A percentile compares a stretch with the other conserved stretches of the same genome.
Evolutionary conservation across 768 basidiomycete species (phyloP).

Genomic region (Russula olivacea): DNA sequence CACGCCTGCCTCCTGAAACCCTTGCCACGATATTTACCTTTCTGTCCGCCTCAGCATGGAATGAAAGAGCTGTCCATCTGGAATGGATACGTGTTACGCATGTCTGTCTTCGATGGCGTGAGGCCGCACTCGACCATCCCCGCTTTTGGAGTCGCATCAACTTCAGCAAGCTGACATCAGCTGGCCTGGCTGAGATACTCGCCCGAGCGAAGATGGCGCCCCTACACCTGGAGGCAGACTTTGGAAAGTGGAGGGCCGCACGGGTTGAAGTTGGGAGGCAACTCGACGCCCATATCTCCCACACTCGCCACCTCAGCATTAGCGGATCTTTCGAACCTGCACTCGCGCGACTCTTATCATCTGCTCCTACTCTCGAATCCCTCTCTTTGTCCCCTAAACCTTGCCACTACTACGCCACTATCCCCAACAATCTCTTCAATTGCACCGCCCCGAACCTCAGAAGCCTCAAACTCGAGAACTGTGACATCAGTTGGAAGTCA

Average conservation of each 20-base stretch:
- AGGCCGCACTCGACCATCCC: slow-evolving; percentile 12
- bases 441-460: not conserved
- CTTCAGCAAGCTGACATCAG: not conserved
- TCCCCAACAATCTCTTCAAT: not conserved
- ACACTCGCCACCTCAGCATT: slow-evolving; percentile 1
- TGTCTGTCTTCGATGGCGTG: slow-evolving; percentile 21
- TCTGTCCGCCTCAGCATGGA: not conserved
- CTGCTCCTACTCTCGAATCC: not conserved
- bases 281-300: slow-evolving; percentile 7
- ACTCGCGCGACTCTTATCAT: not conserved
- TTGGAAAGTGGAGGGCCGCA: too few species aligned
- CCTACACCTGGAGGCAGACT: not conserved
- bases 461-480: not conserved
- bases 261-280: not conserved
- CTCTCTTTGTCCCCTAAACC: not conserved
- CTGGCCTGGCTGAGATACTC: not conserved
- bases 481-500: slow-evolving; percentile 1
- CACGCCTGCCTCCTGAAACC: slow-evolving; percentile 6
- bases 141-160: slow-evolving; percentile 12
- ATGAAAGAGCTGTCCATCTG: not conserved
- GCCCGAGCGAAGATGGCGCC: slow-evolving; percentile 6
- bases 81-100: slow-evolving; percentile 9
- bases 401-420: too few species aligned
- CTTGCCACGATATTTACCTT: slow-evolving; percentile 6
- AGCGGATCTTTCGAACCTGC: not conserved